Base-by-base conservation (phyloP, 2,329 filamentous ascomycete genomes). In the Pseudogymnoascus destructans region DNA sequence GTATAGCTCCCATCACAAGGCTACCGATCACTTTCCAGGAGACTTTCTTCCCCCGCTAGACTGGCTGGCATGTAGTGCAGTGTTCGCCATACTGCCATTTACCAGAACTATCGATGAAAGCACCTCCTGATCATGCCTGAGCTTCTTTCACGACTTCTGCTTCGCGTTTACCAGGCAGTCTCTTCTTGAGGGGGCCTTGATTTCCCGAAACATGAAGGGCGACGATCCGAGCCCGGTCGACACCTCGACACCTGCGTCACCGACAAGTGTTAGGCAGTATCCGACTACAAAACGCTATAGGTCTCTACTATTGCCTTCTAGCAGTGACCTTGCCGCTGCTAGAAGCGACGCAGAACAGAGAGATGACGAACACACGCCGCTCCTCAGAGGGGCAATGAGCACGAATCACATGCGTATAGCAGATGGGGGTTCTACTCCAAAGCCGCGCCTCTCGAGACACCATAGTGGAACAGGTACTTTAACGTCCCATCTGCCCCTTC, bases 361-460 rank as follows among this genome's bases (percentile, higher is more conserved):
- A 33, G 42, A 59, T 19, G 65, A 68, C 59, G 67, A 69, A 62
- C 63, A 67, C 57, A 66, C 65, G 10, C 65, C 65, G 15, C 61
- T 66, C 3, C 61, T 66, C 6, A 59, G 58, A 32, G 63, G 61
- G 56, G 65, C 62, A 15, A 62, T 64, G 5, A 63, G 66, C n/a
- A 65, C 66, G 23, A 61, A 65, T 55, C 65, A 67, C 57, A 66
- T 64, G 58, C 23, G 66, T 10, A 62, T 64, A 33, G 61, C 62
- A 33, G 61, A 57, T 10, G 52, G 61, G 2, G 23, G 55, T 9
- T 63, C 64, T 17, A 57, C 10, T 49, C 62, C 59, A 36, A 61
- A 61, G 25, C 63, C 62, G 55, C 59, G 60, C 25, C 59, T 67
- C 21, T 63, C 66, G 33, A 64, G 64, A 49, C 62, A 63, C 38